Evolutionary conservation across 805 yeast genomes (phyloP).

Genomic region (Cephaloascus albidus): DNA sequence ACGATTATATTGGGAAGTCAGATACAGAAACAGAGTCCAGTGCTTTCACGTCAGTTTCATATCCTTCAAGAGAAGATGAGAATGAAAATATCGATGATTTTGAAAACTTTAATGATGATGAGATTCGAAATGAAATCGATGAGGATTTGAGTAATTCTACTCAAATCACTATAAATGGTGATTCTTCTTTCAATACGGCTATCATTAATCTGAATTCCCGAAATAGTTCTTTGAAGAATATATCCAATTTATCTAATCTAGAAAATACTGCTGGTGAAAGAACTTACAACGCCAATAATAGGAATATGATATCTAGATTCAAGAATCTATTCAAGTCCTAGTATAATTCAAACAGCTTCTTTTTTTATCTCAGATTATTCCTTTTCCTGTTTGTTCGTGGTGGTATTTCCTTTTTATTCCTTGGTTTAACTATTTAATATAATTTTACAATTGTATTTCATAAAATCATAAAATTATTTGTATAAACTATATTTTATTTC

Average conservation of each 20-base stretch:
- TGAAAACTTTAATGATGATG: slow-evolving; percentile 1
- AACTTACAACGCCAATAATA: no score
- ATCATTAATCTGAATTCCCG: background rate
- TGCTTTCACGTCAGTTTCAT: slow-evolving; percentile 19
- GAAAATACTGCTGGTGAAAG: background rate
- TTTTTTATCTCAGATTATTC: no score
- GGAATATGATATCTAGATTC: slow-evolving; percentile 9
- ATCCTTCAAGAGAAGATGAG: slow-evolving; percentile 9
- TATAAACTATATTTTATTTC: background rate
- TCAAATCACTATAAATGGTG: background rate
- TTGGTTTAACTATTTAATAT: background rate
- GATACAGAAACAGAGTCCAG: slow-evolving; percentile 10
- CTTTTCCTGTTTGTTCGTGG: background rate
- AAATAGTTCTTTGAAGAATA: background rate
- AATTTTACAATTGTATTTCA: background rate
- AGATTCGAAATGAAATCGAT: background rate
- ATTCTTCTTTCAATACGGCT: background rate
- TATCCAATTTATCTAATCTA: background rate
- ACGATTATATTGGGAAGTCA: slow-evolving; percentile 4
- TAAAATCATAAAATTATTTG: background rate
- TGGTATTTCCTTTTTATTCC: background rate
- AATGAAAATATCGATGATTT: slow-evolving; percentile 1
- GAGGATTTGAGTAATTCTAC: background rate
- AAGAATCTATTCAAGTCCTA: slow-evolving; percentile 11
- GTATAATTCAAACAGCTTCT: background rate